A percentile compares a stretch with the other conserved stretches of the same genome.
phyloP scores from a whole-genome alignment of 352 stramenopile species.

The Phytophthora cajani region DNA sequence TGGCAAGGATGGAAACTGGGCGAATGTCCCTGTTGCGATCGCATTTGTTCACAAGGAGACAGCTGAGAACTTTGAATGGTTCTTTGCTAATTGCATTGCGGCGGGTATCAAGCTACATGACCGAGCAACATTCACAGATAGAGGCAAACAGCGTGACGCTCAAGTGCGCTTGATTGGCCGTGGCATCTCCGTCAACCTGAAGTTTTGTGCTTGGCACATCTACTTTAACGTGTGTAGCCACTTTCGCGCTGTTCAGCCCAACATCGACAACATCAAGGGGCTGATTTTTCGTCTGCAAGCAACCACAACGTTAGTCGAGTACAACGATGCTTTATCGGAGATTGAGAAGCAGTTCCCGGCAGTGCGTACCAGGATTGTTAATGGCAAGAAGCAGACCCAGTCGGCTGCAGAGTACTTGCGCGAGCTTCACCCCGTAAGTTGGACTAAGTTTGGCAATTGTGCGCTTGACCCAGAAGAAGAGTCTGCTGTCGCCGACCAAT shows the following conservation, averaged over 20 bases:
- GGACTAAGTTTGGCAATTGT: background rate
- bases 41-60: conserved; percentile 12
- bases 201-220: conserved; percentile 15
- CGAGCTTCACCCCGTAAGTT: background rate
- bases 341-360: background rate
- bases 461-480: background rate
- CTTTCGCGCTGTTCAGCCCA: conserved; percentile 7
- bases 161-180: background rate
- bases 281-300: conserved; percentile 10
- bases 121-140: conserved; percentile 1
- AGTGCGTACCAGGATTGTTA: background rate
- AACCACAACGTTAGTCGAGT: conserved; percentile 6
- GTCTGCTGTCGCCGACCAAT: background rate
- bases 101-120: conserved; percentile 9
- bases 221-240: conserved; percentile 23
- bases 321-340: background rate
- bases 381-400: background rate
- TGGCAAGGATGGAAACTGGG: conserved; percentile 7
- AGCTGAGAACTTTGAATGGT: conserved; percentile 20
- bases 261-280: background rate
- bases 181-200: conserved; percentile 1
- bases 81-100: conserved; percentile 14
- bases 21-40: conserved; percentile 6
- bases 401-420: background rate
- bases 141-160: conserved; percentile 14